Conservation (phyloP, 305 asterid species). For the Petunia hybrid region DNA sequence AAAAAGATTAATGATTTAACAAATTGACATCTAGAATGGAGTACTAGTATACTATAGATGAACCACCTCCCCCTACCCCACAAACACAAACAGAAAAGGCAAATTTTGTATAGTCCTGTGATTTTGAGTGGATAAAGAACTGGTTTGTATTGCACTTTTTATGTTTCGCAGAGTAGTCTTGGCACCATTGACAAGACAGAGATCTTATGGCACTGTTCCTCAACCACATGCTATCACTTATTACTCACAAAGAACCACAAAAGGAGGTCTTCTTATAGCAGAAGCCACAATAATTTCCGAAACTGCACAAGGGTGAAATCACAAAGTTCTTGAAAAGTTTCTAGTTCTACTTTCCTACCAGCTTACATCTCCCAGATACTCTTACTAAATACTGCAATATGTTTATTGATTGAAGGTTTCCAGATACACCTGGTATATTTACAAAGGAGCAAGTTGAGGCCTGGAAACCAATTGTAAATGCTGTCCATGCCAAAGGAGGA, state of each 20-base stretch:
- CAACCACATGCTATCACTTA: conserved; percentile 38
- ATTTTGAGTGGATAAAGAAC: too few species aligned
- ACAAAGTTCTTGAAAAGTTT: neutral
- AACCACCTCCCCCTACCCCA: too few species aligned
- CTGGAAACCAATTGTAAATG: conserved; percentile 45
- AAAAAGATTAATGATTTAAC: too few species aligned
- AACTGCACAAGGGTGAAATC: conserved; percentile 39
- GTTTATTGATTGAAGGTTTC: conserved; percentile 32
- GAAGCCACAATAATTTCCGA: conserved; percentile 42
- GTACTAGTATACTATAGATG: neutral
- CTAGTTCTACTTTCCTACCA: neutral
- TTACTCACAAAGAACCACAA: conserved; percentile 41
- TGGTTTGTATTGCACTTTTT: too few species aligned
- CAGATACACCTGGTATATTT: conserved; percentile 42
- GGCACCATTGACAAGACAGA: conserved; percentile 43
- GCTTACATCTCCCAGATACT: neutral
- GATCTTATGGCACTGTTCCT: conserved; percentile 39
- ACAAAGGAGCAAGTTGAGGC: conserved; percentile 44
- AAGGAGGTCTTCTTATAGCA: conserved; percentile 42
- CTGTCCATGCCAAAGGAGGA: conserved; percentile 41
- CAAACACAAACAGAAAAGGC: too few species aligned
- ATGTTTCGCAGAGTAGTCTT: conserved; percentile 35
- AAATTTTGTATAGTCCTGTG: too few species aligned
- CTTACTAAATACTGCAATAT: neutral
- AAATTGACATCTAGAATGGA: too few species aligned